Conservation (phyloP, 495 filamentous ascomycete genomes). For the Penicillium subrubescens region DNA sequence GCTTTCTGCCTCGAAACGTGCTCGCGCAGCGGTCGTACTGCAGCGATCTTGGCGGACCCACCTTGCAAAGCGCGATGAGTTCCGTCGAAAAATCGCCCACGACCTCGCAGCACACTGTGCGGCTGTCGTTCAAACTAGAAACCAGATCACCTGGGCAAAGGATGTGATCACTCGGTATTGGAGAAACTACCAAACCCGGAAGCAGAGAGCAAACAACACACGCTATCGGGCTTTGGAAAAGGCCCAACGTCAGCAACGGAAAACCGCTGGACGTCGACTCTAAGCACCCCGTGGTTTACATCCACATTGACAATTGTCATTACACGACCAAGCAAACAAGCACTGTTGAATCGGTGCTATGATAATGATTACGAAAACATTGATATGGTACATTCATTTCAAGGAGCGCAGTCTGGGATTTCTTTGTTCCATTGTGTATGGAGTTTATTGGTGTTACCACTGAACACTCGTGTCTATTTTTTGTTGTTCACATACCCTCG, state of each 20-base stretch:
- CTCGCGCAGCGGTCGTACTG: conserved; percentile 47
- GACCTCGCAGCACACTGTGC: conserved; percentile 51
- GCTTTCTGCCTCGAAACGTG: conserved; percentile 50
- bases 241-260: not conserved
- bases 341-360: not conserved
- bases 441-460: not conserved
- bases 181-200: conserved; percentile 31
- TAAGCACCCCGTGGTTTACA: not conserved
- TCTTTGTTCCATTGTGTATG: not conserved
- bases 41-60: conserved; percentile 47
- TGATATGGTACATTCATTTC: not conserved
- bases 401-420: not conserved
- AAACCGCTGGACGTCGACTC: conserved; percentile 1
- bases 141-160: conserved; percentile 53
- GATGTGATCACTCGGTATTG: conserved; percentile 50
- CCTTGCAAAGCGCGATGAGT: conserved; percentile 25
- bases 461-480: not conserved
- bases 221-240: conserved; percentile 2
- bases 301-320: not conserved
- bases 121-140: conserved; percentile 43
- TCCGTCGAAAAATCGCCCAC: conserved; percentile 43
- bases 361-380: conserved; percentile 13
- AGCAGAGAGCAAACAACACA: conserved; percentile 7
- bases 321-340: not conserved
- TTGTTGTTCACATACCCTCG: not conserved